Evolutionary conservation across 805 yeast genomes (phyloP).

Genomic region (Wickerhamomyces xylosicus): DNA sequence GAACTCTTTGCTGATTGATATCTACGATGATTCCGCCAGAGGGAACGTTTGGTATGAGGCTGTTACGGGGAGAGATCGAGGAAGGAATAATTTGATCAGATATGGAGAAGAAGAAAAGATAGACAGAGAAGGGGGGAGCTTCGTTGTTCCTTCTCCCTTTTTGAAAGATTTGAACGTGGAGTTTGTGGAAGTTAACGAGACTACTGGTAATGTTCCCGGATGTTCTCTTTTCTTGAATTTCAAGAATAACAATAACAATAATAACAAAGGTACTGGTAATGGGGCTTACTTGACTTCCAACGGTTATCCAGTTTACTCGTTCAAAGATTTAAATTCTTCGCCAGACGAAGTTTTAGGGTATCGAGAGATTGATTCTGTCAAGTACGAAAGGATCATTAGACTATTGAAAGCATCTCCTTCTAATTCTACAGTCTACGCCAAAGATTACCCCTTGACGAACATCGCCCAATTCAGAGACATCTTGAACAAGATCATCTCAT

Average conservation of each 20-base stretch:
- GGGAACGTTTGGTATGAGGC: conserved; percentile 20
- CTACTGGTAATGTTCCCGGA: conserved; percentile 15
- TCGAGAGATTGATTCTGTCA: conserved; percentile 18
- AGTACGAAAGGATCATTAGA: conserved; percentile 14
- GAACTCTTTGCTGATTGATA: conserved; percentile 22
- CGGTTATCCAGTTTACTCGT: conserved; percentile 14
- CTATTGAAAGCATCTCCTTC: conserved; percentile 19
- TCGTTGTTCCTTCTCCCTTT: conserved; percentile 21
- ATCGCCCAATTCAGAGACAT: conserved; percentile 10
- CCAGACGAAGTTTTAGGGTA: conserved; percentile 5
- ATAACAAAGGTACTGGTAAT: too few relatives aligned
- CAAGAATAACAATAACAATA: conserved; percentile 6
- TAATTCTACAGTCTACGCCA: conserved; percentile 18
- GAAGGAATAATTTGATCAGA: conserved; percentile 8
- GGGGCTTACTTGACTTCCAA: neutral
- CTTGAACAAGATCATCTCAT: conserved; percentile 8
- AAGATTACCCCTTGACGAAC: conserved; percentile 16
- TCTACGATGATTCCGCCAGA: conserved; percentile 19
- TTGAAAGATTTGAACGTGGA: conserved; percentile 11
- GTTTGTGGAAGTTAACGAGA: conserved; percentile 16
- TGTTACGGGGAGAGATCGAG: conserved; percentile 3
- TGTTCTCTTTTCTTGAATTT: conserved; percentile 22
- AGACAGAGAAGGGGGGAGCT: conserved; percentile 6
- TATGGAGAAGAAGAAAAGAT: conserved; percentile 10
- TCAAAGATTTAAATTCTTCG: conserved; percentile 7